Base-by-base conservation (phyloP, 2,329 filamentous ascomycete species). In the Emmonsiellopsis sp. region DNA sequence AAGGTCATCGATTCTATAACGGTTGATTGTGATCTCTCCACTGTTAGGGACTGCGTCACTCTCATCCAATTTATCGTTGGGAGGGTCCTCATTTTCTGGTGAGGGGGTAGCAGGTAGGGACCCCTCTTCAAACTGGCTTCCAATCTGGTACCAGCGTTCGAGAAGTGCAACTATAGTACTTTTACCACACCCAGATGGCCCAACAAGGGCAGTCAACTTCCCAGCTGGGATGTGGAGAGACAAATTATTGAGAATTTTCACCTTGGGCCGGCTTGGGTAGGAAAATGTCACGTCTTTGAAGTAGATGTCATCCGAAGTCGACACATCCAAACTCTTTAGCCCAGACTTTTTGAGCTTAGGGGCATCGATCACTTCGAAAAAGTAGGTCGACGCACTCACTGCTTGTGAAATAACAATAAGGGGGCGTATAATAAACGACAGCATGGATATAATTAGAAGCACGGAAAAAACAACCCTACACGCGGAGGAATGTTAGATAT, bases 261-360 rank as follows among this genome's bases (percentile, higher is more conserved):
- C 62, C 15, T 66, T 62, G 0, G 69, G 64, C 3, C 72, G 70
- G 55, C 59, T 71, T 0, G 87, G 87, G 61, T 91, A 91, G 1
- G 85, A 80, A 62, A 91, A 90, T n/a, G 76, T 79, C 9, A 91
- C 79, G 42, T 81, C 74, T 9, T 80, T 51, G 31, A 91, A 80
- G 5, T 77, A 69, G 48, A 87, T 84, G 50, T 85, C 78, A 15
- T 71, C 69, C 5, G 66, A 69, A 1, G 74, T 72, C 1, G 75
- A 75, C 15, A 78, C 74, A n/a, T 79, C 74, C 0, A 77, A 77
- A 1, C 69, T 74, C 52, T 64, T 74, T 5, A 80, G 62, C 5
- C 70, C 72, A 26, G 70, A 73, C 0, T 56, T 61, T 0, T 63
- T 60, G 1, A 55, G 43, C 3, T 45, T 54, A 7, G 64, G 57